phyloP scores from a whole-genome alignment of 1,284 basidiomycete species.

The Phylloboletellus chloephorus region DNA sequence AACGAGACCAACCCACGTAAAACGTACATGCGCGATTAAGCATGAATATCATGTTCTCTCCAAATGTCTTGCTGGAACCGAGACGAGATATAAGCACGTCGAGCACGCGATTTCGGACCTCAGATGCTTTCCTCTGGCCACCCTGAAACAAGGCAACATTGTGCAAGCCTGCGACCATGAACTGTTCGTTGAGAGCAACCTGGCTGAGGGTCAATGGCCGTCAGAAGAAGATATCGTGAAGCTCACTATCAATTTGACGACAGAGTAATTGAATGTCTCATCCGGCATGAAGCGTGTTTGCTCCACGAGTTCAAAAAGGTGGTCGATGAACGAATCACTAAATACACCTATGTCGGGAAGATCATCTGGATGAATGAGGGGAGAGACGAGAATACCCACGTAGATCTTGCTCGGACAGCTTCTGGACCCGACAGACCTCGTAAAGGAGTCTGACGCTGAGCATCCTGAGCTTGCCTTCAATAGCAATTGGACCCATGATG shows the following conservation, averaged over 20 bases:
- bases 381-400: conserved; percentile 43
- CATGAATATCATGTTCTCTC: conserved; percentile 99
- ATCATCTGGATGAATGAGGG: conserved; percentile 4
- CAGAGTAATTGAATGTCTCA: conserved; percentile 89
- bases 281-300: conserved; percentile 84
- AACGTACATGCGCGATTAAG: conserved; percentile 86
- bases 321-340: conserved; percentile 80
- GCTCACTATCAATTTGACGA: conserved; percentile 87
- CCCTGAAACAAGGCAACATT: conserved; percentile 20
- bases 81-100: conserved; percentile 78
- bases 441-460: conserved; percentile 77
- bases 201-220: conserved; percentile 27
- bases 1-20: background rate
- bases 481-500: conserved; percentile 53
- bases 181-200: conserved; percentile 96
- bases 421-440: conserved; percentile 88
- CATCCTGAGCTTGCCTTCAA: conserved; percentile 74
- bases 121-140: conserved; percentile 24
- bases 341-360: conserved; percentile 56
- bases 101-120: conserved; percentile 73
- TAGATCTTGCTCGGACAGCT: conserved; percentile 68
- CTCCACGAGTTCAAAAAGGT: conserved; percentile 92
- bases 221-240: background rate
- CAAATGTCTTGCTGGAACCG: conserved; percentile 88
- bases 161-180: conserved; percentile 78